Evolutionary conservation across 1,284 basidiomycete genomes (phyloP), one percentile per base, ranked within the genome.

Genomic region (Ceratobasidium sp.): DNA sequence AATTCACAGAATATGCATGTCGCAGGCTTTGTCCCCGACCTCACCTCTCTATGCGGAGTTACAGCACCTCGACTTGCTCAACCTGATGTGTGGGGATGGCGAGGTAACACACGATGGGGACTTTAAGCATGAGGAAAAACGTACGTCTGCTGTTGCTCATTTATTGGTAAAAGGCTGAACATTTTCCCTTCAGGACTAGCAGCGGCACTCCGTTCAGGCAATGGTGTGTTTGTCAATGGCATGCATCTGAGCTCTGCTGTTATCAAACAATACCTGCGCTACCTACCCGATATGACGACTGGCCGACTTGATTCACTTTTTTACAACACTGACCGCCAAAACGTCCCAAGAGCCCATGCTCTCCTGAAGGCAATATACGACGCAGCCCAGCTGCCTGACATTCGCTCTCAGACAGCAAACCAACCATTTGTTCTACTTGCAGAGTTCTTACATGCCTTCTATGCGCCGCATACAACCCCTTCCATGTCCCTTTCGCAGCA

Each of bases 341-440:
- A 61, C 19, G 58, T 61, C 27, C 34, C 58, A 19, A 61, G 37
- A 24, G 58, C 58, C 5, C 2, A 61, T 61, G 58, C 34, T 11
- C 58, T 61, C 2, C 58, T 61, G 2, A 61, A 27, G 16, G 11
- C 6, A 6, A 6, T 59, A 9, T 59, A 24, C 31, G n/a, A 34
- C 6, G 9, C 56, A 29, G 6, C 58, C 24, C 58, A 61, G 58
- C 58, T 61, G 24, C 16, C 29, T 6, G 11, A 34, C 2, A 37
- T 61, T 14, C 2, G 31, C 9, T 41, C 74, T 6, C 74, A 78
- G 5, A 78, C 61, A 3, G 61, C 1, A 9, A 63, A 63, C 27
- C 43, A 46, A 19, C 22, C 61, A 13, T 63, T 63, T 63, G 22
- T 46, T 8, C 39, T 63, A 14, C 39, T 46, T n/a, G 59, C 31